Conservation (phyloP, 192 early-diverging fungal species). For the Globomyces pollinis-pini region DNA sequence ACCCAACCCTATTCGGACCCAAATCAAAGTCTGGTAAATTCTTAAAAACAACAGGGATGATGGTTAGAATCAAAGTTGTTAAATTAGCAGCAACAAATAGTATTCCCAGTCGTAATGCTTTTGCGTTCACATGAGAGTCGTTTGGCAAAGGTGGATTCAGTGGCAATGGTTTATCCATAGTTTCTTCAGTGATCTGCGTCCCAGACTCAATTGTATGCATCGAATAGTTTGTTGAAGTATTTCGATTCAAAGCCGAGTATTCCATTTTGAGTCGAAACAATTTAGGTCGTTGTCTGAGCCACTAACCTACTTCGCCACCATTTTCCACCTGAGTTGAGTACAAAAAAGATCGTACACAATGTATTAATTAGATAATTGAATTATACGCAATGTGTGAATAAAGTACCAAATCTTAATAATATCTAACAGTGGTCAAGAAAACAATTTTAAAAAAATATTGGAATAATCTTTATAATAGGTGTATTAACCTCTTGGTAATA, state of each 20-base stretch:
- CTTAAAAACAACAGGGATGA: conserved; percentile 22
- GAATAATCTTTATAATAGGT: not conserved
- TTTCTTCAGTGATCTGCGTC: not conserved
- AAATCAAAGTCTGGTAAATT: conserved; percentile 12
- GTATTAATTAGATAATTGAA: not conserved
- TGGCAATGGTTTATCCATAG: not conserved
- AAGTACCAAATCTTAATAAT: not conserved
- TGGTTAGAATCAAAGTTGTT: conserved; percentile 14
- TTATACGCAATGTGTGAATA: not conserved
- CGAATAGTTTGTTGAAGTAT: no score
- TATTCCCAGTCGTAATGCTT: not conserved
- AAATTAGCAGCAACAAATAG: not conserved
- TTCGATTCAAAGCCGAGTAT: no score
- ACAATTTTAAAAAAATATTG: not conserved
- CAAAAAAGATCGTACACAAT: no score
- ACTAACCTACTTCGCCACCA: not conserved
- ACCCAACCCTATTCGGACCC: no score
- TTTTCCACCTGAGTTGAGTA: not conserved
- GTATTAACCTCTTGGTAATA: not conserved
- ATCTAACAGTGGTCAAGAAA: not conserved
- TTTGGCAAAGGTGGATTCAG: not conserved
- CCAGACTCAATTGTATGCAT: not conserved
- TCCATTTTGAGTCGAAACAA: not conserved
- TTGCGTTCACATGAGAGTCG: not conserved
- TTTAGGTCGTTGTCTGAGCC: not conserved